Evolutionary conservation across 768 basidiomycete genomes (phyloP).

Genomic region (Tulasnella sp.): DNA sequence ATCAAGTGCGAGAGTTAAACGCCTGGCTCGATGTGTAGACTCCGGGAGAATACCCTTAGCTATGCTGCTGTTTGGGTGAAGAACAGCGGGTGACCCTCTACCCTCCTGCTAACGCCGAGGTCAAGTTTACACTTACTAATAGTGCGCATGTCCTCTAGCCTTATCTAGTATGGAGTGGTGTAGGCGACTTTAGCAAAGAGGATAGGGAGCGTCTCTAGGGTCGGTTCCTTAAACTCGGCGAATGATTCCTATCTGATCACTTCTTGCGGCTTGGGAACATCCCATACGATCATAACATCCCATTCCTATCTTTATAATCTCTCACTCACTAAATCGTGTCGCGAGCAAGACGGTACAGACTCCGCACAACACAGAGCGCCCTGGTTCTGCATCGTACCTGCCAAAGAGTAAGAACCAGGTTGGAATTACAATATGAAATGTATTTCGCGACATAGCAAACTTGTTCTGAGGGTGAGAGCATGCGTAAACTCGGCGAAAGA

Average conservation of each 20-base stretch:
- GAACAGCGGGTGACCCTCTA: background rate
- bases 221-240: conserved; percentile 1
- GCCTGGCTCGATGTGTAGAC: background rate
- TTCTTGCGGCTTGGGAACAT: too few species aligned
- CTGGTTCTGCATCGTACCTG: conserved; percentile 17
- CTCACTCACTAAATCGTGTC: too few species aligned
- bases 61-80: background rate
- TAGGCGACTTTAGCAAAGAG: background rate
- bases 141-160: background rate
- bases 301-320: background rate
- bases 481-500: too few species aligned
- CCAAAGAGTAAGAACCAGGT: too few species aligned
- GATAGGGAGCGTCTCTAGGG: background rate
- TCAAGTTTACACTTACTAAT: too few species aligned
- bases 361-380: background rate
- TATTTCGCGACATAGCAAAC: too few species aligned
- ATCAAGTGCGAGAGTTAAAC: background rate
- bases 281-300: background rate
- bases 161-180: background rate
- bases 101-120: too few species aligned
- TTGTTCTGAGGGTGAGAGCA: too few species aligned
- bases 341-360: background rate
- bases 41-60: background rate
- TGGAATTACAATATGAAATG: too few species aligned
- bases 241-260: background rate